Evolutionary conservation across 345 rosid species (phyloP).

Genomic region (Cardamine occulta): DNA sequence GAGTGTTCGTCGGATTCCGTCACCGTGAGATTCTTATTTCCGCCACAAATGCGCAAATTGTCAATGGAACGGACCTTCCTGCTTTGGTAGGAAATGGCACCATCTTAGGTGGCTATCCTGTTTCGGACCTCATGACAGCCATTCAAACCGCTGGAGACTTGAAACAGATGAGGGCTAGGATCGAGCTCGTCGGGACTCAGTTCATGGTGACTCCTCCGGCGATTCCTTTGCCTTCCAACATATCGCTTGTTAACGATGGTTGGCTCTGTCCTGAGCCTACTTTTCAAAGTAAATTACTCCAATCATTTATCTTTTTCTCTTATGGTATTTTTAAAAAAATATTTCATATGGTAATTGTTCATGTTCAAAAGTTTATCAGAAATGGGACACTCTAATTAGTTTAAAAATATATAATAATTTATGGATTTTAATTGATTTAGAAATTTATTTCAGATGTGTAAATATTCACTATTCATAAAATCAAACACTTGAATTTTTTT

Average conservation of each 20-base stretch:
- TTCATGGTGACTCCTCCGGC: constrained; percentile 67
- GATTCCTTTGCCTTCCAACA: constrained; percentile 68
- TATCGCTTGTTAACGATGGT: constrained; percentile 85
- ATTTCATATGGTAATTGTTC: not conserved
- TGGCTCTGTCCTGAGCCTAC: constrained; percentile 62
- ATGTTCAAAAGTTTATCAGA: not conserved
- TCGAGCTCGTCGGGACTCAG: constrained; percentile 80
- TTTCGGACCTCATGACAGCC: constrained; percentile 74
- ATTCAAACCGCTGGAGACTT: constrained; percentile 88
- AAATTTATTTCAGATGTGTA: not conserved
- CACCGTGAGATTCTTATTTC: constrained; percentile 74
- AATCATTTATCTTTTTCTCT: not conserved
- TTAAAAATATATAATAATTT: not conserved
- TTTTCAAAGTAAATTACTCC: constrained; percentile 34
- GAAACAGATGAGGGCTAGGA: constrained; percentile 69
- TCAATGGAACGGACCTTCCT: constrained; percentile 75
- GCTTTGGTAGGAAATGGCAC: constrained; percentile 84
- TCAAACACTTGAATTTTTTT: not conserved
- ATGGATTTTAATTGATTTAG: not conserved
- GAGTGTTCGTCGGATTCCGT: constrained; percentile 68
- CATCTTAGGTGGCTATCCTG: constrained; percentile 73
- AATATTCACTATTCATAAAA: not conserved
- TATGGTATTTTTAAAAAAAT: not conserved
- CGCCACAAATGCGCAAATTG: constrained; percentile 66
- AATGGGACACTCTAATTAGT: not conserved